Conservation (phyloP, 164 flowering plant species). For the Vitis vinifera region DNA sequence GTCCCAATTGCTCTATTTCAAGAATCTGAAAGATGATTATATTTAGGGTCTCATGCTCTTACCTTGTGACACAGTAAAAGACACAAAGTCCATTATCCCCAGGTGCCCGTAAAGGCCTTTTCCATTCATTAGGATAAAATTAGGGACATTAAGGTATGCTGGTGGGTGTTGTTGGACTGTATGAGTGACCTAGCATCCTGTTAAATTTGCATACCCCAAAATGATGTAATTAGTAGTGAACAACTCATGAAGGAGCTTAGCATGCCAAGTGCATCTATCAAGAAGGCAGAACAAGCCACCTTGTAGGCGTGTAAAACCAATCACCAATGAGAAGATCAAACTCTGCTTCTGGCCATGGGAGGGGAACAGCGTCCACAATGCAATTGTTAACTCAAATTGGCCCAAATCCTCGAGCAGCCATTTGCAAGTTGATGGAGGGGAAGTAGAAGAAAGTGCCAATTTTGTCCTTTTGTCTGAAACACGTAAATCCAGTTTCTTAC, state of each 20-base stretch:
- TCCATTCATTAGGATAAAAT: no score
- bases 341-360: slow-evolving; percentile 24
- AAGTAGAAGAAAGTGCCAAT: slow-evolving; percentile 34
- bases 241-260: no score
- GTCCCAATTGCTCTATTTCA: no score
- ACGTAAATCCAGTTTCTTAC: slow-evolving; percentile 2
- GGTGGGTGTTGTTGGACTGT: no score
- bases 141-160: no score
- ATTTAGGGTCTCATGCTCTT: no score
- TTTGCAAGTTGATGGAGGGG: slow-evolving; percentile 26
- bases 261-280: no score
- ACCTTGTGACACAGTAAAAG: no score
- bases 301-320: slow-evolving; percentile 26
- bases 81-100: no score
- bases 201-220: slow-evolving; percentile 35
- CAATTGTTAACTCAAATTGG: slow-evolving; percentile 19
- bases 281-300: neutral
- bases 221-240: neutral
- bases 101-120: no score
- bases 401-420: slow-evolving; percentile 32
- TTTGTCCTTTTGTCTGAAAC: slow-evolving; percentile 35
- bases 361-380: slow-evolving; percentile 20
- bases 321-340: slow-evolving; percentile 39
- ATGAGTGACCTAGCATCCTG: no score
- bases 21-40: no score